Evolutionary conservation across 495 filamentous ascomycete genomes (phyloP), one percentile per base, ranked within the genome.

Genomic region (Tuber aestivum): DNA sequence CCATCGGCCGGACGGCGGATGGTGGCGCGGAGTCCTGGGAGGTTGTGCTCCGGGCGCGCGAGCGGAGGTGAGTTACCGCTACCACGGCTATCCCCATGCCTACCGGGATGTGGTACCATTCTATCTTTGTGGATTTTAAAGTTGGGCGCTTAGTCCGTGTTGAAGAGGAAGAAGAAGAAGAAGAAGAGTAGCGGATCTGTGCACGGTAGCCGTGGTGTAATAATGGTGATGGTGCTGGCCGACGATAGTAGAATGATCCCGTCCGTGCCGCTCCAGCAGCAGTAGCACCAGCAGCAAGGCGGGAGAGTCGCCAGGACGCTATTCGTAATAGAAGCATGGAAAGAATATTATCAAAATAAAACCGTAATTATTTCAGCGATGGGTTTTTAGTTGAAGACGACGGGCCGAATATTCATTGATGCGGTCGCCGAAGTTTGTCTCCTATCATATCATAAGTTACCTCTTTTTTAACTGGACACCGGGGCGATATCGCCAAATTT

Each of bases 21-120:
- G n/a, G 23, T 12, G 50, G 12, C 7, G n/a, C 16, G 9, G 50
- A 37, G 14, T 70, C 38, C 21, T 37, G 40, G 12, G 70, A 68
- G 73, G 44, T 14, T 65, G 45, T 42, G 45, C 21, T 56, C n/a
- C 42, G 18, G 35, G n/a, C 6, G 27, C 70, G 75, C 44, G 69
- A 72, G 85, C 97, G 95, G 81, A 97, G 90, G 76, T 97, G 94
- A 41, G 92, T 86, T 23, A 93, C 84, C 6, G 95, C 96, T 18
- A 99, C 86, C 70, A 97, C 93, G 56, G 88, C 93, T 78, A 98
- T 91, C 68, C 95, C 95, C 8, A 98, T 87, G 14, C 91, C 93
- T 48, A 97, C 89, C 35, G 95, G 96, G 82, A 99, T 98, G n/a
- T 93, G 93, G 85, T 94, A 92, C 95, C 95, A 99, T 87, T 92